Percentiles rank a stretch among this genome's conserved stretches.
These are phyloP conservation scores for Picea abies DNA, from an alignment of 83 land plant species.

Conservation along the genomic window DNA sequence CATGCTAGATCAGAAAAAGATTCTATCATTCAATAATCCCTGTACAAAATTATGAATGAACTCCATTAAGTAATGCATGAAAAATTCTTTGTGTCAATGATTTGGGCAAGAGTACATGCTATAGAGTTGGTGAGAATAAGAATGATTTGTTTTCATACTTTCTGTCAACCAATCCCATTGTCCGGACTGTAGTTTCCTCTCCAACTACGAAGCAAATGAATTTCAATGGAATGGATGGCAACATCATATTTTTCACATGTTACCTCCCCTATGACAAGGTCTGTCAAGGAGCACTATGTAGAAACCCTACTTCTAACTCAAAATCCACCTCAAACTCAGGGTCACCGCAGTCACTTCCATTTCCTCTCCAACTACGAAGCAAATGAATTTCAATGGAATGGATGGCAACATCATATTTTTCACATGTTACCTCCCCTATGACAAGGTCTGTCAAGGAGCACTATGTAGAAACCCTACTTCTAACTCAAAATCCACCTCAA, in stretches of 20 bases:
- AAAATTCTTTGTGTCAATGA: no score
- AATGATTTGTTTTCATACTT: no score
- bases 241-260: constrained; percentile 65
- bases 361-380: constrained; percentile 62
- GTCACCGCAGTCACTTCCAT: not conserved
- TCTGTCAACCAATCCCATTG: constrained; percentile 37
- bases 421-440: constrained; percentile 71
- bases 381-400: constrained; percentile 78
- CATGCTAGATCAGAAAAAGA: no score
- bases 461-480: constrained; percentile 63
- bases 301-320: constrained; percentile 64
- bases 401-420: constrained; percentile 68
- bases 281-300: constrained; percentile 61
- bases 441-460: constrained; percentile 70
- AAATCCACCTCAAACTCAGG: constrained; percentile 60
- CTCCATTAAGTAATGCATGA: no score
- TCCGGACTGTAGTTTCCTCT: constrained; percentile 60
- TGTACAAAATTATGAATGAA: no score
- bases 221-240: constrained; percentile 81
- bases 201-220: constrained; percentile 65
- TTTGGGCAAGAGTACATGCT: no score
- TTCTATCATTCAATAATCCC: no score
- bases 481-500: constrained; percentile 75
- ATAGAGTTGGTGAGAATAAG: no score
- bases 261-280: constrained; percentile 74